phyloP scores from a whole-genome alignment of 2,329 filamentous ascomycete species.

The Periconia digitata region DNA sequence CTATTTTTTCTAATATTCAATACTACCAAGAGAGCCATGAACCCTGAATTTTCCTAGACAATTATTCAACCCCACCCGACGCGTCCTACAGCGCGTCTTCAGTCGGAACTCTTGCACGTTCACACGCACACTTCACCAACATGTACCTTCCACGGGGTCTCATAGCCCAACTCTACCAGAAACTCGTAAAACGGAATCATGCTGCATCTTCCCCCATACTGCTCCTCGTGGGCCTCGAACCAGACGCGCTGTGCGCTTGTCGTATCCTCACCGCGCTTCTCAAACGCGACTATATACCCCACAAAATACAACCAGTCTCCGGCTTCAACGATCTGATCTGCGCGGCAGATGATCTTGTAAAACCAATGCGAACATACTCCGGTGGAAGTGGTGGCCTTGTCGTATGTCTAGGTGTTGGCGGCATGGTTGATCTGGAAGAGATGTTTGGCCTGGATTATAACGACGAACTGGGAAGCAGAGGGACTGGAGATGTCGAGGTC shows the following conservation, averaged over 20 bases:
- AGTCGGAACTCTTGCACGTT: constrained; percentile 11
- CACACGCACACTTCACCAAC: constrained; percentile 12
- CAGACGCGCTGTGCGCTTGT: constrained; percentile 92
- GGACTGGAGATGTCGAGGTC: constrained; percentile 84
- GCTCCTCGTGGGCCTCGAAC: constrained; percentile 89
- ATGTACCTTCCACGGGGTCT: constrained; percentile 96
- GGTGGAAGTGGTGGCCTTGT: constrained; percentile 88
- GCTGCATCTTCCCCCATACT: constrained; percentile 89
- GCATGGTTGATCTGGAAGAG: constrained; percentile 82
- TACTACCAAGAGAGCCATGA: constrained; percentile 21
- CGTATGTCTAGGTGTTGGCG: constrained; percentile 88
- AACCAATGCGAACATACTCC: constrained; percentile 80
- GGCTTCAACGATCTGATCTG: constrained; percentile 88
- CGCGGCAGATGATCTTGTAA: constrained; percentile 75
- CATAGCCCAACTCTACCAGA: constrained; percentile 86
- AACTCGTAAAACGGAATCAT: constrained; percentile 83
- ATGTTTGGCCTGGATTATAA: constrained; percentile 70
- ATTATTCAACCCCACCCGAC: constrained; percentile 20
- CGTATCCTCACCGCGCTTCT: constrained; percentile 91
- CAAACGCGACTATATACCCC: constrained; percentile 95
- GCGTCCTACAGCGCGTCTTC: constrained; percentile 27
- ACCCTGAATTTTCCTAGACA: constrained; percentile 11
- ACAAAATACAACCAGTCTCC: constrained; percentile 93
- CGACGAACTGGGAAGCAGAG: constrained; percentile 62
- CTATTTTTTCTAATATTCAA: constrained; percentile 19